phyloP scores from a whole-genome alignment of 2,329 filamentous ascomycete genomes.

The Penicillium brevicompactum region DNA sequence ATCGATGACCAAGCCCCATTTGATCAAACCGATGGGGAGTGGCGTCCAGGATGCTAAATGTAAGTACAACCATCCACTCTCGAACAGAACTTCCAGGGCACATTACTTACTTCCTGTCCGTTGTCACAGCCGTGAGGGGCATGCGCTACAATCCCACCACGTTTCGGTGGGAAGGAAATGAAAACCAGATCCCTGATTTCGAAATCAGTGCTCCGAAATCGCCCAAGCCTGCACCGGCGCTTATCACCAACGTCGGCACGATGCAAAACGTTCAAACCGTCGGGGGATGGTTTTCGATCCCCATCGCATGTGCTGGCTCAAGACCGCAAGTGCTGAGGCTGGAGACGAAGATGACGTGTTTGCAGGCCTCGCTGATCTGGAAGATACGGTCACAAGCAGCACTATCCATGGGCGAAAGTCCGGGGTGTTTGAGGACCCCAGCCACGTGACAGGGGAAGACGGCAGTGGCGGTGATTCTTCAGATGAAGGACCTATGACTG shows the following conservation, averaged over 20 bases:
- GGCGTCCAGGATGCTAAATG: constrained; percentile 76
- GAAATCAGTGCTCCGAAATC: constrained; percentile 54
- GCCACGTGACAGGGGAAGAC: constrained; percentile 38
- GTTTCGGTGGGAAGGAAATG: constrained; percentile 94
- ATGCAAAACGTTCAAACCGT: constrained; percentile 89
- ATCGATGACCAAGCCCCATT: constrained; percentile 67
- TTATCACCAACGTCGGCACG: constrained; percentile 87
- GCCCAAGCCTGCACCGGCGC: constrained; percentile 57
- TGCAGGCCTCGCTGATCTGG: constrained; percentile 89
- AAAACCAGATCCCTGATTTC: constrained; percentile 77
- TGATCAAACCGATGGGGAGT: constrained; percentile 82
- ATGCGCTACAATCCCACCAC: constrained; percentile 93
- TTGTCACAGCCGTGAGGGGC: constrained; percentile 73
- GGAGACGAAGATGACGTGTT: constrained; percentile 88
- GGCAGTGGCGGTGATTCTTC: constrained; percentile 48
- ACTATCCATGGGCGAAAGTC: constrained; percentile 22
- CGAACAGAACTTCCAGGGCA: not conserved
- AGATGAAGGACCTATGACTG: constrained; percentile 83
- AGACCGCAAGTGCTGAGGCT: constrained; percentile 59
- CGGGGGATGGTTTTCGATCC: constrained; percentile 98
- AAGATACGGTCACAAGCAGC: constrained; percentile 57
- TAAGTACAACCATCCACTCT: constrained; percentile 50
- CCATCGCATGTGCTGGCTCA: constrained; percentile 96
- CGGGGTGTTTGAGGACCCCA: constrained; percentile 27
- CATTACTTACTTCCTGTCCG: constrained; percentile 11